phyloP scores from a whole-genome alignment of 2,329 filamentous ascomycete genomes.

The Cercospora sojina region DNA sequence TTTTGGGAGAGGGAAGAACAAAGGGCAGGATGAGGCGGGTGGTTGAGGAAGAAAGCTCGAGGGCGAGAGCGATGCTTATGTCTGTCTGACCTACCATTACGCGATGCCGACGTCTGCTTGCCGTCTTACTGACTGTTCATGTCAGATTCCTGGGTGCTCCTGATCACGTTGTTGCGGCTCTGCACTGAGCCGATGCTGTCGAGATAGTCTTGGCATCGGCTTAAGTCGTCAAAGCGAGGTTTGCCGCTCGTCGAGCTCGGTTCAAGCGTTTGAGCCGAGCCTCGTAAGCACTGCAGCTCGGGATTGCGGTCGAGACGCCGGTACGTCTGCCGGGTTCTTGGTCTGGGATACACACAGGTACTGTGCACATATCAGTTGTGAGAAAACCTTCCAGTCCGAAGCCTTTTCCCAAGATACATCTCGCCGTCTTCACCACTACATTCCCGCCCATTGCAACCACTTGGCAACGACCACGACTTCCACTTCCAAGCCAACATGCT shows the following conservation, averaged over 20 bases:
- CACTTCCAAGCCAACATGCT: constrained; percentile 11
- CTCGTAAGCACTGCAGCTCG: background rate
- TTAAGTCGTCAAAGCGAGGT: background rate
- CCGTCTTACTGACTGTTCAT: constrained; percentile 5
- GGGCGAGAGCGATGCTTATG: constrained; percentile 12
- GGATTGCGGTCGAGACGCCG: background rate
- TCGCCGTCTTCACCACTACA: background rate
- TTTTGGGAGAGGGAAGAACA: constrained; percentile 4
- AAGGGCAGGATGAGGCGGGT: background rate
- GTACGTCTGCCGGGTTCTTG: constrained; percentile 9
- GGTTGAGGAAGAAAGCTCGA: background rate
- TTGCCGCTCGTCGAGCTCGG: constrained; percentile 2
- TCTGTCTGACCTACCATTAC: constrained; percentile 9
- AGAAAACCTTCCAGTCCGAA: background rate
- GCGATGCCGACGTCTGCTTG: background rate
- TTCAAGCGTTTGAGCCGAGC: constrained; percentile 11
- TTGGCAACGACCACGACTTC: background rate
- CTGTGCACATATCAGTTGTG: background rate
- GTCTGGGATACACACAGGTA: background rate
- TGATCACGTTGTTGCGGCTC: constrained; percentile 10
- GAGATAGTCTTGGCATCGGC: background rate
- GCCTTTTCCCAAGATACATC: background rate
- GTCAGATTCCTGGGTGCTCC: constrained; percentile 10
- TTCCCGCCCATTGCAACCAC: background rate
- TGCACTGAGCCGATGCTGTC: background rate